These are phyloP conservation scores for Aspergillus campestris DNA, from an alignment of 495 filamentous ascomycete genomes.

Conservation along the genomic window DNA sequence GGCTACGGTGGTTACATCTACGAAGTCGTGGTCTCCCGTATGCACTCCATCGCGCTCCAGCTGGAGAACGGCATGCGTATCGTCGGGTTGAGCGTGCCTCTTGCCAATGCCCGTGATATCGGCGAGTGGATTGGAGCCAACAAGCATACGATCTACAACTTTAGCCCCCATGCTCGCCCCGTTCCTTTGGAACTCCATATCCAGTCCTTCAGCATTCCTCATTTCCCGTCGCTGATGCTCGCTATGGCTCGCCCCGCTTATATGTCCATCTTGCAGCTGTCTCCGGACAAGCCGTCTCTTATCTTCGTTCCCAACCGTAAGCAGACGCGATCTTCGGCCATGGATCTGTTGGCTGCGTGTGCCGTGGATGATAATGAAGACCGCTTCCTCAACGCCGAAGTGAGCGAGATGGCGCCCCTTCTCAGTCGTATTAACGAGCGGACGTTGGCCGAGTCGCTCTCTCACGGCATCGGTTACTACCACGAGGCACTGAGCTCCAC, in stretches of 20 bases:
- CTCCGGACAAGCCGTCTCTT: constrained; percentile 79
- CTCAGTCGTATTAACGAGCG: constrained; percentile 75
- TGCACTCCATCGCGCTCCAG: constrained; percentile 92
- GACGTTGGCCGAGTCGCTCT: constrained; percentile 81
- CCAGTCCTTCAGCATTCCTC: constrained; percentile 90
- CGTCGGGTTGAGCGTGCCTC: constrained; percentile 81
- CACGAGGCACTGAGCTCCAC: constrained; percentile 83
- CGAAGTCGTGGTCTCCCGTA: constrained; percentile 90
- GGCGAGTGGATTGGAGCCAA: constrained; percentile 99
- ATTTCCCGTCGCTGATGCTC: constrained; percentile 96
- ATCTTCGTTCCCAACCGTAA: constrained; percentile 90
- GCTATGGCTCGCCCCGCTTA: constrained; percentile 96
- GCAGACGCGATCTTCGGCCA: constrained; percentile 80
- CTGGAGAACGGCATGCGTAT: constrained; percentile 79
- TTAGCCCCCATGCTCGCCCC: constrained; percentile 83
- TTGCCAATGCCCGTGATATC: constrained; percentile 86
- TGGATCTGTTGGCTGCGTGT: constrained; percentile 78
- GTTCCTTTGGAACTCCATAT: constrained; percentile 90
- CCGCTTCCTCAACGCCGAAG: constrained; percentile 75
- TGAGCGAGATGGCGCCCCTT: constrained; percentile 72
- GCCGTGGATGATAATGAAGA: constrained; percentile 88
- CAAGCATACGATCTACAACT: constrained; percentile 98
- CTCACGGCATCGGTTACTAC: constrained; percentile 94
- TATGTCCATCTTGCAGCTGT: constrained; percentile 72
- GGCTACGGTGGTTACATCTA: constrained; percentile 85